Conservation (phyloP, 257 asterid genomes). For the Euphrasia confusa region DNA sequence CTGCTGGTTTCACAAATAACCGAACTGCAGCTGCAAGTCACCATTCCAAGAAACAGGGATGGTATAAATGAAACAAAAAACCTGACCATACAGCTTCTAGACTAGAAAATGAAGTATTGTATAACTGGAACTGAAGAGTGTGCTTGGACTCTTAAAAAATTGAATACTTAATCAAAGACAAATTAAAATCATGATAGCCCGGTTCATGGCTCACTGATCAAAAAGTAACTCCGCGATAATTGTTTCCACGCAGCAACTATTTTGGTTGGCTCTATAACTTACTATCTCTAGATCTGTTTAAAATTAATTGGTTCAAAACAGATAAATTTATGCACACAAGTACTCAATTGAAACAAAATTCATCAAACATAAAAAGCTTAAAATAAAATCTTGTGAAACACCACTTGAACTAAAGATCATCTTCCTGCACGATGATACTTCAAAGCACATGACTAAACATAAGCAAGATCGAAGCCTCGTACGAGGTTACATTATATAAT, state of each 20-base stretch:
- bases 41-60: slow-evolving; percentile 15
- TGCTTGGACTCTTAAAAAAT: slow-evolving; percentile 10
- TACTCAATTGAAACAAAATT: no score
- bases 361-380: no score
- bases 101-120: not conserved
- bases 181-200: no score
- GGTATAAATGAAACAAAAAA: slow-evolving; percentile 8
- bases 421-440: no score
- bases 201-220: slow-evolving; percentile 27
- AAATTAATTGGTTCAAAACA: no score
- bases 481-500: no score
- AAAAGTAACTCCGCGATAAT: slow-evolving; percentile 23
- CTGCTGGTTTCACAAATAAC: not conserved
- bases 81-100: slow-evolving; percentile 12
- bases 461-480: no score
- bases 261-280: slow-evolving; percentile 25
- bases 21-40: no score
- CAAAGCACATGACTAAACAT: no score
- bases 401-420: no score
- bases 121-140: slow-evolving; percentile 6
- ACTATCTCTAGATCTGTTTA: slow-evolving; percentile 1
- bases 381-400: no score
- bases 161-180: not conserved
- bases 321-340: no score
- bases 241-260: slow-evolving; percentile 20